Conservation (phyloP, 306 rosid species). For the Prosopis cineraria region DNA sequence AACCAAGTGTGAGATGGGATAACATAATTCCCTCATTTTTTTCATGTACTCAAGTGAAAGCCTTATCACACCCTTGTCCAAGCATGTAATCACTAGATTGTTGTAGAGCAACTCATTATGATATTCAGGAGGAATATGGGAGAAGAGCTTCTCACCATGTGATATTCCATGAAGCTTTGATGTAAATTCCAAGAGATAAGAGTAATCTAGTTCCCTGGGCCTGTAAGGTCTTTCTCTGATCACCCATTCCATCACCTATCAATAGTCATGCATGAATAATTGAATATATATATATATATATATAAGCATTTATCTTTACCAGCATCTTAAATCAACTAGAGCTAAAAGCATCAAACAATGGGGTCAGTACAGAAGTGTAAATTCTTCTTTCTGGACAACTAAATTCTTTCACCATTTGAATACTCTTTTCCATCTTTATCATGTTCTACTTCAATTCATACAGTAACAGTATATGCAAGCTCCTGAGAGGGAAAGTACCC, state of each 20-base stretch:
- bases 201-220: constrained; percentile 80
- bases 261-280: constrained; percentile 36
- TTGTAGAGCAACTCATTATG: constrained; percentile 89
- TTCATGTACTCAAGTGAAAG: constrained; percentile 87
- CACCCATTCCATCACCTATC: constrained; percentile 97
- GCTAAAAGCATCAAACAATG: not conserved
- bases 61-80: constrained; percentile 79
- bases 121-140: constrained; percentile 62
- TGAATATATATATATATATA: too few species aligned
- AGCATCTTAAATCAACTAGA: constrained; percentile 7
- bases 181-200: constrained; percentile 81
- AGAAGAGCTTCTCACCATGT: constrained; percentile 82
- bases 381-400: not conserved
- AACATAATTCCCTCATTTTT: constrained; percentile 79
- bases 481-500: not conserved
- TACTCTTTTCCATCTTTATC: constrained; percentile 5
- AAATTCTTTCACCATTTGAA: not conserved
- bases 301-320: not conserved
- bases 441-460: not conserved
- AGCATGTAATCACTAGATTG: constrained; percentile 80
- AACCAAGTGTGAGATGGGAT: constrained; percentile 80
- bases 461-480: not conserved
- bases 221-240: constrained; percentile 83
- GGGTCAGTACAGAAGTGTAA: not conserved
- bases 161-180: constrained; percentile 75